phyloP scores from a whole-genome alignment of 768 basidiomycete genomes.

The Coprinopsis cinerea region DNA sequence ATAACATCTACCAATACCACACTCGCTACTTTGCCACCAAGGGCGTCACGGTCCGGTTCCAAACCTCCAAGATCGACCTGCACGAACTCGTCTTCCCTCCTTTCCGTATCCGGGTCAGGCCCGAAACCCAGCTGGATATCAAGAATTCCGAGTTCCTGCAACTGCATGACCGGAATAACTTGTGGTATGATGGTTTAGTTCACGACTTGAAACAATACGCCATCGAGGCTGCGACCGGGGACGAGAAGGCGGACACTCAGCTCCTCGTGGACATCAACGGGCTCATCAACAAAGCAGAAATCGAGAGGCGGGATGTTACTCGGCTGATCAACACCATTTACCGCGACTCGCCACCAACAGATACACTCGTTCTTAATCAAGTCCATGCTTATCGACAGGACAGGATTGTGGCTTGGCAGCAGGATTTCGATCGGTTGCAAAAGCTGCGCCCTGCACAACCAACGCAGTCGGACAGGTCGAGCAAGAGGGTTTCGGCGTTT shows the following conservation, averaged over 20 bases:
- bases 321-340: slow-evolving; percentile 75
- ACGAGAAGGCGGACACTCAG: slow-evolving; percentile 61
- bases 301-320: slow-evolving; percentile 68
- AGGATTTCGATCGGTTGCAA: slow-evolving; percentile 82
- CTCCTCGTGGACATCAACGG: slow-evolving; percentile 58
- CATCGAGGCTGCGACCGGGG: slow-evolving; percentile 75
- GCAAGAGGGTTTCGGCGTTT: slow-evolving; percentile 57
- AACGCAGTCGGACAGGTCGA: slow-evolving; percentile 34
- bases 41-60: slow-evolving; percentile 84
- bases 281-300: slow-evolving; percentile 67
- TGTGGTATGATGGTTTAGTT: slow-evolving; percentile 71
- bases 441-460: slow-evolving; percentile 58
- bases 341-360: slow-evolving; percentile 70
- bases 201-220: slow-evolving; percentile 73
- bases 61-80: slow-evolving; percentile 73
- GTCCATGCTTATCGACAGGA: slow-evolving; percentile 87
- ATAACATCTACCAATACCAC: slow-evolving; percentile 92
- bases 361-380: slow-evolving; percentile 83
- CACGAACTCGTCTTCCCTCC: slow-evolving; percentile 90
- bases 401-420: slow-evolving; percentile 94
- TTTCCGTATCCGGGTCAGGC: slow-evolving; percentile 76
- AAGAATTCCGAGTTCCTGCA: slow-evolving; percentile 89
- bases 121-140: slow-evolving; percentile 82
- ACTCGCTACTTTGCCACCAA: slow-evolving; percentile 84
- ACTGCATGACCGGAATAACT: slow-evolving; percentile 61